Conservation (phyloP, 345 rosid species). For the Luvunga scandens region DNA sequence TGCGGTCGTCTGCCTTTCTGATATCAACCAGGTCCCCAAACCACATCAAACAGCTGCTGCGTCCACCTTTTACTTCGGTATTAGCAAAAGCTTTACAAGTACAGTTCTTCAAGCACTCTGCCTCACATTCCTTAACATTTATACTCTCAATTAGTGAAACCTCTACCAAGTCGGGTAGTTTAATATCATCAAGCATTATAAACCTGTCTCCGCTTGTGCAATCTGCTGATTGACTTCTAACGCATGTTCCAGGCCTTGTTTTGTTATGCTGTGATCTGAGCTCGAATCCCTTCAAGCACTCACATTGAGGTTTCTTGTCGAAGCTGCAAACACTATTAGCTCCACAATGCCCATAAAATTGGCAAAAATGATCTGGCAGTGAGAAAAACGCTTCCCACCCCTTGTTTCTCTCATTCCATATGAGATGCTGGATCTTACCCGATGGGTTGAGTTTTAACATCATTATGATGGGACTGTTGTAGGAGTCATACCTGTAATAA, state of each 20-base stretch:
- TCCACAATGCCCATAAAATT: conserved; percentile 23
- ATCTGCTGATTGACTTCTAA: background rate
- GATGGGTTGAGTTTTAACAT: background rate
- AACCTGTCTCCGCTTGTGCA: conserved; percentile 7
- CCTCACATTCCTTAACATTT: conserved; percentile 21
- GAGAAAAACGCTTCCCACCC: conserved; percentile 10
- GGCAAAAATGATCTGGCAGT: conserved; percentile 25
- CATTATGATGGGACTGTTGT: background rate
- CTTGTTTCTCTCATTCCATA: conserved; percentile 12
- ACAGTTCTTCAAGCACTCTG: conserved; percentile 22
- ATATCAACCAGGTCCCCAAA: conserved; percentile 27
- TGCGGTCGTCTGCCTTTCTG: background rate
- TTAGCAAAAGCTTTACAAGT: conserved; percentile 30
- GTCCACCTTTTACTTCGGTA: conserved; percentile 13
- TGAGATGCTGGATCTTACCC: background rate
- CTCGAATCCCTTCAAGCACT: background rate
- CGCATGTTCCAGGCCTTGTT: background rate
- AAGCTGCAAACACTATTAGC: conserved; percentile 21
- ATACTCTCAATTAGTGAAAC: conserved; percentile 11
- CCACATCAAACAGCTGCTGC: conserved; percentile 39
- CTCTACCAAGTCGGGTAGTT: conserved; percentile 13
- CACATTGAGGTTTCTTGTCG: conserved; percentile 22
- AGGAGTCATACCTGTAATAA: conserved; percentile 13
- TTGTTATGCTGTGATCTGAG: background rate
- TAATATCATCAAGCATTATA: background rate